Evolutionary conservation across 2,329 filamentous ascomycete genomes (phyloP), one percentile per base, ranked within the genome.

Genomic region (Neonectria hederae): DNA sequence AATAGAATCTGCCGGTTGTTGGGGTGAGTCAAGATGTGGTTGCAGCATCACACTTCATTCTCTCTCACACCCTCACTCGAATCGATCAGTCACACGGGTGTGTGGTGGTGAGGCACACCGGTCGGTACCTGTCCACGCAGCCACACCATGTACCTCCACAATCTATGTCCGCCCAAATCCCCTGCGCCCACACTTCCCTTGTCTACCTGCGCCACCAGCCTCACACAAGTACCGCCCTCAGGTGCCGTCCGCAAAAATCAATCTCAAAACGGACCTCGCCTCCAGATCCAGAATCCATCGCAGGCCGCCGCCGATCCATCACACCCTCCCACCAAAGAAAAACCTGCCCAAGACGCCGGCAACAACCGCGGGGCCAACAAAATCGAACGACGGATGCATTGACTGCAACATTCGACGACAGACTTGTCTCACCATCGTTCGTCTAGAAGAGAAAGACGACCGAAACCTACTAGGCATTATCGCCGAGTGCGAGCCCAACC

Each of bases 341-440:
- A 56, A 46, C 40, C 40, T 28, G 51, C 9, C 17, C 49, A 54
- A 54, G 38, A 51, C 45, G 54, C 57, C 69, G 70, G 70, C 56
- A 52, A 68, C 63, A 63, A 72, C 62, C 67, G 59, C 63, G 65
- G 65, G 54, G 49, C 35, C 32, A 48, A 54, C 59, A 57, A 61
- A 61, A 67, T 73, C 71, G 66, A 72, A 73, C 71, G 69, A 73
- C 63, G 65, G 60, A 56, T 73, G 71, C 71, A 65, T 66, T 59
- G 26, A 48, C 35, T 57, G 62, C 65, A 60, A 66, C 65, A 54
- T 45, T 40, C 54, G 43, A 62, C 53, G 35, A 40, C 35, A 54
- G 52, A 62, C 21, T 49, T 46, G 54, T 72, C 67, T 70, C 63
- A 56, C 63, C 67, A 71, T 69, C 54, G 14, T 22, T 17, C n/a